Percentiles rank a stretch among this genome's conserved stretches.
Conservation (phyloP, 768 basidiomycete species). For the Cantharellus cinnabarinus region DNA sequence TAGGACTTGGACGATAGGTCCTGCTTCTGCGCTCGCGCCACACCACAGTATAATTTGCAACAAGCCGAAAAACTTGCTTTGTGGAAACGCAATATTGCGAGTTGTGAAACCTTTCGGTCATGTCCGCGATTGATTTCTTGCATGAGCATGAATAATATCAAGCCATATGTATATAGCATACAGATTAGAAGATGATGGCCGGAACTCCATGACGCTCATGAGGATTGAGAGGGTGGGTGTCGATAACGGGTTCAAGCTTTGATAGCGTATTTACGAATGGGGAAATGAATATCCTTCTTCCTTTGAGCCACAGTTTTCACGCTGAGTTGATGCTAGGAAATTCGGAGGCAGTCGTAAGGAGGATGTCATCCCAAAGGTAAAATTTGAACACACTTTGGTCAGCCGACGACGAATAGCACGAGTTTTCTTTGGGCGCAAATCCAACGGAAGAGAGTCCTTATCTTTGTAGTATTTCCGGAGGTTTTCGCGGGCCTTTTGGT, state of each 20-base stretch:
- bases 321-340: conserved; percentile 54
- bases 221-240: background rate
- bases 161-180: no score
- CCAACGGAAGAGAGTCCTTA: conserved; percentile 92
- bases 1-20: background rate
- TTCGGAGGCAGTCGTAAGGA: background rate
- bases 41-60: no score
- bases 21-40: no score
- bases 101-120: no score
- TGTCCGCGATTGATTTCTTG: no score
- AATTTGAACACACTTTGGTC: conserved; percentile 43
- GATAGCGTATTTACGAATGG: conserved; percentile 82
- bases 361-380: no score
- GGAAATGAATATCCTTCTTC: conserved; percentile 93
- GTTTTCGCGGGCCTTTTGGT: conserved; percentile 93
- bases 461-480: conserved; percentile 94
- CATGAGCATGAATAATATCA: no score
- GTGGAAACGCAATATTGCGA: no score
- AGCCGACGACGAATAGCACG: conserved; percentile 92
- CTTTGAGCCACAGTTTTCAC: conserved; percentile 78
- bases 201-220: no score
- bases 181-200: no score
- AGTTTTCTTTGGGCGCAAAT: conserved; percentile 95
- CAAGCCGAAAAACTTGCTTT: no score
- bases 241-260: conserved; percentile 33